Evolutionary conservation across 768 basidiomycete species (phyloP).

Genomic region (Lactarius tabidus): DNA sequence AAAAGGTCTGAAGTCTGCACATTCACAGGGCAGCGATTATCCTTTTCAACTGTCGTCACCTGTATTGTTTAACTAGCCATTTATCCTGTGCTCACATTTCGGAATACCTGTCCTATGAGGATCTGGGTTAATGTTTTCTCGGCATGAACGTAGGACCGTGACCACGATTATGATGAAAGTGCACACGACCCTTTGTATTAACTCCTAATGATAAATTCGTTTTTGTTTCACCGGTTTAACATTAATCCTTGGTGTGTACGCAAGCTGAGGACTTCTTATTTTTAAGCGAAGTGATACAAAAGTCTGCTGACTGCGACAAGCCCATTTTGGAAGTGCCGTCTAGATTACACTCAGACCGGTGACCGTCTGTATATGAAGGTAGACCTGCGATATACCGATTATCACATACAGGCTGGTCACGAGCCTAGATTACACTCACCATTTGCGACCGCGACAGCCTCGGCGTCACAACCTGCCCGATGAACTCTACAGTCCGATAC

Average conservation of each 20-base stretch:
- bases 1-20: conserved; percentile 14
- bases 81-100: neutral
- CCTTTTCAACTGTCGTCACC: neutral
- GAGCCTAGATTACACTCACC: neutral
- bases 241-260: neutral
- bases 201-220: neutral
- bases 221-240: neutral
- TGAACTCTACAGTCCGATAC: neutral
- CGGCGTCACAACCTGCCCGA: neutral
- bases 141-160: neutral
- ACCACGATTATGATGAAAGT: neutral
- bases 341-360: neutral
- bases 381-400: too few relatives aligned
- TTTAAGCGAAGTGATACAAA: neutral
- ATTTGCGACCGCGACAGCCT: neutral
- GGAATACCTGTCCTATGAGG: neutral
- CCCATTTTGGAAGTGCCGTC: neutral
- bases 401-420: too few relatives aligned
- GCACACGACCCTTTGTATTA: conserved; percentile 5
- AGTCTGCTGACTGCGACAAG: neutral
- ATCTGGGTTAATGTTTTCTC: neutral
- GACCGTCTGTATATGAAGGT: too few relatives aligned
- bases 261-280: neutral
- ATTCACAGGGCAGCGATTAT: neutral
- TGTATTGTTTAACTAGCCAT: neutral